Conservation (phyloP, 257 asterid genomes). For the Ballota nigra region DNA sequence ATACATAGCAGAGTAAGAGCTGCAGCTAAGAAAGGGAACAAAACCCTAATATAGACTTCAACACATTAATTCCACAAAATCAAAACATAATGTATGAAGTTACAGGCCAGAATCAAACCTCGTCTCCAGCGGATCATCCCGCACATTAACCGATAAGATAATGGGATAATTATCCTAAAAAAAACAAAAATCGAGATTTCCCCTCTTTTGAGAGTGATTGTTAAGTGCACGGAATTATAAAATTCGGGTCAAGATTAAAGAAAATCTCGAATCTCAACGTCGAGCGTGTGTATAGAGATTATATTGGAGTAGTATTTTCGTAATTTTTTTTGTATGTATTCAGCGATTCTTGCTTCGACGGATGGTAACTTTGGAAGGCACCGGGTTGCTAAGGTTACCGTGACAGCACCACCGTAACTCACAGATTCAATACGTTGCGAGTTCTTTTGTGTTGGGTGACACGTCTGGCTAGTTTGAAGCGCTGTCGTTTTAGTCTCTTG, state of each 20-base stretch:
- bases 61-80: slow-evolving; percentile 3
- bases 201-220: slow-evolving; percentile 6
- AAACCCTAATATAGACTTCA: slow-evolving; percentile 23
- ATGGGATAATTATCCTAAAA: neutral
- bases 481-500: neutral
- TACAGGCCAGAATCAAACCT: slow-evolving; percentile 23
- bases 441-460: neutral
- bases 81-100: neutral
- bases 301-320: neutral
- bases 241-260: slow-evolving; percentile 1
- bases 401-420: neutral
- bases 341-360: neutral
- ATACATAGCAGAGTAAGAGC: neutral
- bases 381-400: neutral
- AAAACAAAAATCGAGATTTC: neutral
- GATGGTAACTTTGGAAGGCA: neutral
- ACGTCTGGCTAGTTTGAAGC: neutral
- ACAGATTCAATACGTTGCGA: neutral
- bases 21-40: neutral
- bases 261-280: slow-evolving; percentile 22
- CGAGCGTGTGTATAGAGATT: neutral
- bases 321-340: neutral
- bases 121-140: neutral
- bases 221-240: neutral
- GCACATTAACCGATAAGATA: slow-evolving; percentile 21